phyloP scores from a whole-genome alignment of 305 asterid genomes.

The Coffea humblotiana region DNA sequence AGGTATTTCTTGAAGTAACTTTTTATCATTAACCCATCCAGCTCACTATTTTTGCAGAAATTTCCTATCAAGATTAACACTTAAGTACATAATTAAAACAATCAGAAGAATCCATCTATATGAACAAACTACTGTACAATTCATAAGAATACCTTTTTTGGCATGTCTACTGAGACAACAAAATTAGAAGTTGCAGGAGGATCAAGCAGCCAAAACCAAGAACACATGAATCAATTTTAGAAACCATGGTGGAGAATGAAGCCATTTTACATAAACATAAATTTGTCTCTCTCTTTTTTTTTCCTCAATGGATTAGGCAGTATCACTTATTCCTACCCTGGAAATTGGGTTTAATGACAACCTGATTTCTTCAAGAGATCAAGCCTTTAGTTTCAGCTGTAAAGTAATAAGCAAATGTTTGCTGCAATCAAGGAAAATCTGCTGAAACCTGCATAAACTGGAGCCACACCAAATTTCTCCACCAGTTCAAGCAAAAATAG shows the following conservation, averaged over 20 bases:
- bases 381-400: constrained; percentile 66
- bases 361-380: constrained; percentile 88
- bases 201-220: neutral
- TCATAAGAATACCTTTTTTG: neutral
- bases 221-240: neutral
- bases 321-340: constrained; percentile 22
- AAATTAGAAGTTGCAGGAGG: constrained; percentile 4
- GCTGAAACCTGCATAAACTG: constrained; percentile 67
- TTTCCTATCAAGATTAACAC: no score
- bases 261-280: neutral
- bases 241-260: neutral
- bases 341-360: constrained; percentile 29
- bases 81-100: no score
- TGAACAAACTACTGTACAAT: neutral
- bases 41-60: no score
- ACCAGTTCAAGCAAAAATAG: constrained; percentile 72
- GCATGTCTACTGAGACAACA: neutral
- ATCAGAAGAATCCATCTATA: no score
- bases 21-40: no score
- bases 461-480: constrained; percentile 60
- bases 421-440: constrained; percentile 68
- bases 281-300: neutral
- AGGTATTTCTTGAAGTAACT: no score
- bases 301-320: neutral
- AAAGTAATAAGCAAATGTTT: constrained; percentile 51